Base-by-base conservation (phyloP, 2,329 filamentous ascomycete species). In the Fonsecaea monophora region DNA sequence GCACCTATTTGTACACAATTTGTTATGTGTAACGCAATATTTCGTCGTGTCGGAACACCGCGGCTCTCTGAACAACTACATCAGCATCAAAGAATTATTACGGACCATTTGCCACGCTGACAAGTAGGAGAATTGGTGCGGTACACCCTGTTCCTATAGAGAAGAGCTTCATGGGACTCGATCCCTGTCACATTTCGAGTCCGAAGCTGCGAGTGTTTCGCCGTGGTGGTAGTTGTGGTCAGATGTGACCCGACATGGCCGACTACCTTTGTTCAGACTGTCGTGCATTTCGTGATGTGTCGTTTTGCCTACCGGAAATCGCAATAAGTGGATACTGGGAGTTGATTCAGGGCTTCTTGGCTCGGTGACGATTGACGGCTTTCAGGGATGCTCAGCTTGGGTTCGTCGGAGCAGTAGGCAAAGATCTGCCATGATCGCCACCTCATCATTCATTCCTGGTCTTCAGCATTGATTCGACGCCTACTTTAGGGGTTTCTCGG, bases 31-130 rank as follows among this genome's bases (percentile, higher is more conserved):
- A 40, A 48, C 8, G 30, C 13, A n/a, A 35, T 45, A n/a, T 60
- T 45, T 48, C 30, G 40, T 50, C 45, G 15, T 32, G 30, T 21
- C 59, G 48, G 59, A 61, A 54, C 34, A 2, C n/a, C 48, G 45
- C 48, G 59, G 59, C 45, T 38, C 18, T 30, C 59, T 30, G 37
- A 25, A 32, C 59, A 12, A 54, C 32, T 40, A 35, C 59, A 61
- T 54, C 59, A 61, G 32, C 59, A 61, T 35, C n/a, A 18, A 35
- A n/a, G 30, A n/a, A 55, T 10, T 53, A 32, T n/a, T 55, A 34
- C 53, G 34, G 50, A 42, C 37, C 35, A 15, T 62, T 62, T 60
- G 54, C 60, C 60, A 60, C 60, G 60, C 60, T 60, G 60, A 63
- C 25, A 25, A 25, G 25, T 2, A 25, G 25, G 25, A 25, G 25